Evolutionary conservation across 2,329 filamentous ascomycete genomes (phyloP).

Genomic region (Ambrosiella beaveri): DNA sequence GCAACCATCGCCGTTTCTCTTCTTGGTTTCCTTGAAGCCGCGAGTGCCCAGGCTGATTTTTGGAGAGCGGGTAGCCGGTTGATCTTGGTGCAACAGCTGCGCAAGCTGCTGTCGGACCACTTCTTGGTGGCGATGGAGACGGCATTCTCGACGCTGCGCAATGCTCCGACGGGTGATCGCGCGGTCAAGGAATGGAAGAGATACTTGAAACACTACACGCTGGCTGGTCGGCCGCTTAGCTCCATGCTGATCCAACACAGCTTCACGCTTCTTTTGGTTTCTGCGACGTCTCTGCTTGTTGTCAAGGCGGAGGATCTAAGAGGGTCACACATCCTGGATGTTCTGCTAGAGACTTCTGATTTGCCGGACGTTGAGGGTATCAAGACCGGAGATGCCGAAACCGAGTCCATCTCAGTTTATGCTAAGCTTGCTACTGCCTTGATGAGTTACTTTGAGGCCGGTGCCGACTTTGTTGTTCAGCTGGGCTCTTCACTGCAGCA

Average conservation of each 20-base stretch:
- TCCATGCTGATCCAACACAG: constrained; percentile 82
- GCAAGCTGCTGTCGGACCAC: constrained; percentile 59
- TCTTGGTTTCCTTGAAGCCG: constrained; percentile 77
- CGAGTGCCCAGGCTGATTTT: constrained; percentile 59
- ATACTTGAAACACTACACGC: constrained; percentile 67
- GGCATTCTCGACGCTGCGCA: constrained; percentile 77
- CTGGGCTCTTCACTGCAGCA: constrained; percentile 79
- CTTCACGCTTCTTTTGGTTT: constrained; percentile 70
- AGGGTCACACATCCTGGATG: constrained; percentile 51
- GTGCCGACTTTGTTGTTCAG: constrained; percentile 66
- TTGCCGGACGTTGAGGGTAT: constrained; percentile 15
- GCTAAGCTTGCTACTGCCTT: constrained; percentile 62
- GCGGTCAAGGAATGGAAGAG: constrained; percentile 72
- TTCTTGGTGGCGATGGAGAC: constrained; percentile 80
- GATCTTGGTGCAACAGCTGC: constrained; percentile 52
- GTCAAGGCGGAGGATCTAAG: constrained; percentile 42
- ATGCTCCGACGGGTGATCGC: constrained; percentile 48
- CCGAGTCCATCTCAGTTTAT: constrained; percentile 44
- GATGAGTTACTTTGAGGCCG: constrained; percentile 73
- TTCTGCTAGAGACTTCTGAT: constrained; percentile 44
- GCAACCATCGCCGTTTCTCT: constrained; percentile 68
- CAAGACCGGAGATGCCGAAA: constrained; percentile 25
- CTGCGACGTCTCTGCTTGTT: constrained; percentile 58
- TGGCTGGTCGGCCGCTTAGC: constrained; percentile 62
- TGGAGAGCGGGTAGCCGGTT: constrained; percentile 64